Base-by-base conservation (phyloP, 768 basidiomycete species). In the Leucocoprinus birnbaumii region DNA sequence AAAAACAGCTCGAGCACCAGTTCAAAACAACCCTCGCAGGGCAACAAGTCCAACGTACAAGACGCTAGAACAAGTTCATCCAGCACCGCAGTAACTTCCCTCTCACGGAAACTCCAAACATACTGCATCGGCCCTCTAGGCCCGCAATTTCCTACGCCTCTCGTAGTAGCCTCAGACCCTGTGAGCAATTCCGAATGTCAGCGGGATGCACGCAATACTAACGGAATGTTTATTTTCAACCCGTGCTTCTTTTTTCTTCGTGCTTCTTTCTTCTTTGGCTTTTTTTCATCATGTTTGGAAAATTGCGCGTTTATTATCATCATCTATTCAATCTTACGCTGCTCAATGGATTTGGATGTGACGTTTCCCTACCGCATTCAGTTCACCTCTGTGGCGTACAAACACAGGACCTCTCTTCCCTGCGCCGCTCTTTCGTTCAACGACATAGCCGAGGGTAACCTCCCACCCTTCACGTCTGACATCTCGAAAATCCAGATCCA, bases 311-410 rank as follows among this genome's bases (percentile, higher is more conserved):
- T 11, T 4, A 38, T n/a, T n/a, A n/a, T n/a, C 16, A n/a, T n/a
- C 11, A 11, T 38, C 16, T 16, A 38, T 38, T 38, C 38, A n/a
- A 38, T 6, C 22, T 21, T 26, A 8, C 22, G 6, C 16, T 35
- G 18, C 34, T 37, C 3, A 40, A 38, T 7, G 40, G 34, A n/a
- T 27, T 51, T 10, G 11, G 3, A 38, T 38, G 13, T 38, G 38
- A 38, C 38, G n/a, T 38, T 6, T 38, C 31, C 31, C 11, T 31
- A 31, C 31, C 31, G 11, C 31, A 31, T 31, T 11, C 62, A 89
- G 81, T 88, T 78, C 63, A 89, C 87, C 0, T 71, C 75, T 5
- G 73, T 72, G 49, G 85, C 86, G 2, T 87, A 84, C 66, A 63
- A 67, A 9, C 71, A 78, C 11, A 76, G 85, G 19, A 85, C 84